These are phyloP conservation scores for Xylogone sp. DNA, from an alignment of 2,329 filamentous ascomycete species.

Conservation along the genomic window DNA sequence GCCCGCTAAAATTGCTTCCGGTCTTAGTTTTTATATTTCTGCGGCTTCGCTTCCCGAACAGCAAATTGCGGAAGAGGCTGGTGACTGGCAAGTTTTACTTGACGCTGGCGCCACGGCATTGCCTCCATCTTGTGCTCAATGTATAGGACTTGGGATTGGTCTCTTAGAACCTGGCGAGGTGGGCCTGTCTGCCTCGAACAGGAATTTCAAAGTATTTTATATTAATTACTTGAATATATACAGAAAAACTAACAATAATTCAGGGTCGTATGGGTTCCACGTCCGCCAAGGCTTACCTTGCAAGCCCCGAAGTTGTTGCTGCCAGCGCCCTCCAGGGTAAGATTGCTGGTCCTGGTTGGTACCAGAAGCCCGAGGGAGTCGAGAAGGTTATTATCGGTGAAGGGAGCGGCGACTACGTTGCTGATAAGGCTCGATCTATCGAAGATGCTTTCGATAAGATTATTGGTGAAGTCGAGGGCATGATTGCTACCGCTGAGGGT, in stretches of 20 bases:
- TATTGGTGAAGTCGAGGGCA: slow-evolving; percentile 60
- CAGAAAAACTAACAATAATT: no score
- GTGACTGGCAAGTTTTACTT: slow-evolving; percentile 80
- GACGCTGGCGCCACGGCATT: slow-evolving; percentile 73
- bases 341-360: slow-evolving; percentile 75
- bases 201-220: slow-evolving; percentile 96
- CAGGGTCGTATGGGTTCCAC: slow-evolving; percentile 81
- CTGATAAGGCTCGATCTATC: slow-evolving; percentile 62
- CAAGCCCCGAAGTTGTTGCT: slow-evolving; percentile 86
- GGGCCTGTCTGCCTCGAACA: slow-evolving; percentile 78
- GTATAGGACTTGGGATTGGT: slow-evolving; percentile 77
- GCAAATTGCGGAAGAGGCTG: slow-evolving; percentile 68
- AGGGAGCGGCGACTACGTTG: slow-evolving; percentile 61
- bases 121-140: slow-evolving; percentile 74
- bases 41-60: slow-evolving; percentile 82
- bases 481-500: slow-evolving; percentile 31
- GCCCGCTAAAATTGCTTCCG: slow-evolving; percentile 65
- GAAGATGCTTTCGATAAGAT: slow-evolving; percentile 70
- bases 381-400: slow-evolving; percentile 67
- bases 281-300: slow-evolving; percentile 79
- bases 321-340: slow-evolving; percentile 75
- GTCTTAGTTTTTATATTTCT: slow-evolving; percentile 85
- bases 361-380: slow-evolving; percentile 65
- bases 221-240: no score
- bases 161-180: slow-evolving; percentile 82